These are phyloP conservation scores for Posidonia australis DNA, from an alignment of 106 monocot species.

Conservation along the genomic window DNA sequence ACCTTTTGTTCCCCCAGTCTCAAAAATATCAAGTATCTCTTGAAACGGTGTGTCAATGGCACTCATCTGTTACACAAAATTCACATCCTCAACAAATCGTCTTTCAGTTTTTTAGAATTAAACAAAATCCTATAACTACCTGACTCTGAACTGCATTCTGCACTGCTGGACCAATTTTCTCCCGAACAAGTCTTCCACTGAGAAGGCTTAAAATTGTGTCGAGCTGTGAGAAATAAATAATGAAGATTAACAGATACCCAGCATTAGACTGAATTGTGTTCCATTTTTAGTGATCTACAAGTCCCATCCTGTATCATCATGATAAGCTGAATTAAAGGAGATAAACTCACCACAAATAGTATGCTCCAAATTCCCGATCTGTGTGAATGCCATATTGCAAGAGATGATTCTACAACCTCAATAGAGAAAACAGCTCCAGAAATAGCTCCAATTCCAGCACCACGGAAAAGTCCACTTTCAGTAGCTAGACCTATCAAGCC, in stretches of 20 bases:
- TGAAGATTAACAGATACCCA: neutral
- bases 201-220: slow-evolving; percentile 12
- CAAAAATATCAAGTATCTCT: slow-evolving; percentile 17
- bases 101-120: neutral
- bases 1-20: slow-evolving; percentile 15
- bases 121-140: neutral
- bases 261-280: too few species aligned
- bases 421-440: slow-evolving; percentile 56
- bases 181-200: slow-evolving; percentile 20
- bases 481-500: slow-evolving; percentile 42
- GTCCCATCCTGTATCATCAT: neutral
- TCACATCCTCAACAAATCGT: neutral
- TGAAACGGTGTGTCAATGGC: slow-evolving; percentile 12
- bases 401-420: slow-evolving; percentile 41
- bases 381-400: slow-evolving; percentile 25
- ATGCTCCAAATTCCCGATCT: slow-evolving; percentile 31
- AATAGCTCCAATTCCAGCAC: slow-evolving; percentile 53
- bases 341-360: slow-evolving; percentile 26
- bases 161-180: slow-evolving; percentile 21
- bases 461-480: slow-evolving; percentile 44
- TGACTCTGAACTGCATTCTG: slow-evolving; percentile 23
- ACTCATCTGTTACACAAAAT: slow-evolving; percentile 10
- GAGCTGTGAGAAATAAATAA: neutral
- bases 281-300: too few species aligned
- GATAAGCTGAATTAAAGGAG: neutral